Conservation (phyloP, 495 filamentous ascomycete genomes). For the Halenospora varia region DNA sequence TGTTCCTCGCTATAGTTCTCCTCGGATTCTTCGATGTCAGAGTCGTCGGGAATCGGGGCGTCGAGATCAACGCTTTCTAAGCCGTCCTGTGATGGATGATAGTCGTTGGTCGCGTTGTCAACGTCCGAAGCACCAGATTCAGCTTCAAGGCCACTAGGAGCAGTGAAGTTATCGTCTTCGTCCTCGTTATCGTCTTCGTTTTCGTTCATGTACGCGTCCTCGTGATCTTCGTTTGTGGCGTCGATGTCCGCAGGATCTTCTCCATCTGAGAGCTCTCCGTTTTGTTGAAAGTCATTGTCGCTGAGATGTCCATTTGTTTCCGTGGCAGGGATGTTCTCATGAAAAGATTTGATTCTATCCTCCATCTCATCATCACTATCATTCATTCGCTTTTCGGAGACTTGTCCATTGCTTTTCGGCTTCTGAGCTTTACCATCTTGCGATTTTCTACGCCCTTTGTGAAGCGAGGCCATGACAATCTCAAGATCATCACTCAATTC, state of each 20-base stretch:
- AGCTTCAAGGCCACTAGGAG: neutral
- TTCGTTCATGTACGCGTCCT: neutral
- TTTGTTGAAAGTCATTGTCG: too few species aligned
- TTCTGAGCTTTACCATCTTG: neutral
- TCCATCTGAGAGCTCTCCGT: too few species aligned
- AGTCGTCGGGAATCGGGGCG: neutral
- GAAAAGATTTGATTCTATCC: too few species aligned
- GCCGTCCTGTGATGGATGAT: neutral
- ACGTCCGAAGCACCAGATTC: neutral
- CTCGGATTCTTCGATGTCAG: too few species aligned
- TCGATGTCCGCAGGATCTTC: too few species aligned
- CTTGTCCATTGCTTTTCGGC: neutral
- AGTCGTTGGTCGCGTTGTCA: neutral
- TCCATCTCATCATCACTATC: too few species aligned
- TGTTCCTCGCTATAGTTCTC: too few species aligned
- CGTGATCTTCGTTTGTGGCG: neutral
- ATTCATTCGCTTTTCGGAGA: too few species aligned
- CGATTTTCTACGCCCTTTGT: neutral
- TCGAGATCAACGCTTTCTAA: neutral
- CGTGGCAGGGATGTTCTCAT: too few species aligned
- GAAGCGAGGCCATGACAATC: neutral
- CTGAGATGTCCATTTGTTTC: neutral
- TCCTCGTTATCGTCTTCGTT: neutral
- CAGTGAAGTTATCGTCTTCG: neutral
- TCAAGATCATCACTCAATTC: slow-evolving; percentile 13